Evolutionary conservation across 805 yeast species (phyloP).

Genomic region (Candida vaughaniae): DNA sequence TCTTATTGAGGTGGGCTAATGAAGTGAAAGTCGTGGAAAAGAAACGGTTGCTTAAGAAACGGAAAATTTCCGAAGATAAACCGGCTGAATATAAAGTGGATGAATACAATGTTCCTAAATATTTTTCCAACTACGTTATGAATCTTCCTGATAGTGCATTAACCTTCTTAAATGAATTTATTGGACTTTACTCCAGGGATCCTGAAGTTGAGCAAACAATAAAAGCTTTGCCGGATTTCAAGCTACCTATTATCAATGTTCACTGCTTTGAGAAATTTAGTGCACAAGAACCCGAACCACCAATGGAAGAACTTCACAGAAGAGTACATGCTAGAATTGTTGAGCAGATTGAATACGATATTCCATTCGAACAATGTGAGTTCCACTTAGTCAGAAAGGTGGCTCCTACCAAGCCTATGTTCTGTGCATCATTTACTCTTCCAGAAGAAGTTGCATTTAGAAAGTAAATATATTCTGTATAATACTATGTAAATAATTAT

Average conservation of each 20-base stretch:
- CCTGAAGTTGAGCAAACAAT: conserved; percentile 36
- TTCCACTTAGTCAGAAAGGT: conserved; percentile 91
- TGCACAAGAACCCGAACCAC: conserved; percentile 72
- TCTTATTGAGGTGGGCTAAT: conserved; percentile 48
- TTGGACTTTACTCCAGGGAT: conserved; percentile 60
- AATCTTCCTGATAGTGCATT: conserved; percentile 93
- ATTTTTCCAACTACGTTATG: conserved; percentile 80
- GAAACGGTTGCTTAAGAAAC: conserved; percentile 33
- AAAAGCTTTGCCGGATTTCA: conserved; percentile 43
- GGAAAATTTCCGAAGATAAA: conserved; percentile 37
- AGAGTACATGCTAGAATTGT: conserved; percentile 58
- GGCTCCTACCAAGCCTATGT: conserved; percentile 97
- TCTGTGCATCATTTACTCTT: conserved; percentile 74
- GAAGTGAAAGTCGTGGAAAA: conserved; percentile 31
- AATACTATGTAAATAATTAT: neutral
- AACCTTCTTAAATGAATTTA: conserved; percentile 72
- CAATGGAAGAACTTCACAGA: conserved; percentile 61
- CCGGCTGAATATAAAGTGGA: conserved; percentile 24
- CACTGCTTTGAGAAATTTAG: conserved; percentile 91
- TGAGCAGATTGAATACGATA: conserved; percentile 43
- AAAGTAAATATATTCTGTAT: conserved; percentile 8
- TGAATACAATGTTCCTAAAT: conserved; percentile 47
- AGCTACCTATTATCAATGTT: conserved; percentile 75
- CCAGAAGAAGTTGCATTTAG: conserved; percentile 66
- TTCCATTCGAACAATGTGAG: conserved; percentile 47